A percentile compares a stretch with the other conserved stretches of the same genome.
Evolutionary conservation across 2,329 filamentous ascomycete genomes (phyloP).

Genomic region (Aspergillus phoenicis): DNA sequence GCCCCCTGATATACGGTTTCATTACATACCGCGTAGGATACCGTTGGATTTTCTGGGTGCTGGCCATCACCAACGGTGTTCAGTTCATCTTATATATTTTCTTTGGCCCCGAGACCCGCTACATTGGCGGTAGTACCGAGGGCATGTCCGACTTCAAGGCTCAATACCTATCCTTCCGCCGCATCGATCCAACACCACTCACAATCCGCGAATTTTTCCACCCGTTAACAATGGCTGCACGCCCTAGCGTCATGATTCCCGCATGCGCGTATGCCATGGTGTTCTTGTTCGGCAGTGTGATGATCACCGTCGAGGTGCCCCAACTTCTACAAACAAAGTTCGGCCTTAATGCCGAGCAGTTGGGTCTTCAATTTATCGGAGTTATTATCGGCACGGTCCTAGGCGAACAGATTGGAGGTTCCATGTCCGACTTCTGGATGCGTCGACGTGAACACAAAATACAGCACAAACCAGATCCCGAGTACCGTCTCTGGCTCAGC

Average conservation of each 20-base stretch:
- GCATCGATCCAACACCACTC: constrained; percentile 58
- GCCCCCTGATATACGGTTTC: constrained; percentile 41
- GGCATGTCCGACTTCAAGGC: constrained; percentile 25
- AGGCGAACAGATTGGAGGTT: constrained; percentile 62
- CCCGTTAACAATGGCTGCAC: constrained; percentile 51
- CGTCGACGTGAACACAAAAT: constrained; percentile 30
- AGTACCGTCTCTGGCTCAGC: constrained; percentile 61
- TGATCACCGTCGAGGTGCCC: constrained; percentile 62
- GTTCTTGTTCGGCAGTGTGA: constrained; percentile 58
- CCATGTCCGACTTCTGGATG: constrained; percentile 61
- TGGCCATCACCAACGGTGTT: constrained; percentile 60
- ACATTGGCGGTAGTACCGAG: constrained; percentile 37
- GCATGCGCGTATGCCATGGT: constrained; percentile 60
- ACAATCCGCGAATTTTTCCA: constrained; percentile 54
- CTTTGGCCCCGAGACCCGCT: constrained; percentile 59
- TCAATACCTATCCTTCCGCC: constrained; percentile 50
- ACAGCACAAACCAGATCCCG: constrained; percentile 50
- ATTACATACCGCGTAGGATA: constrained; percentile 57
- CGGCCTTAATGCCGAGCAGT: constrained; percentile 58
- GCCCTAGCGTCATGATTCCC: constrained; percentile 55
- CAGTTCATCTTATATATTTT: constrained; percentile 62
- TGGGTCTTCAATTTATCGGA: constrained; percentile 62
- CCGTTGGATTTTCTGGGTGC: constrained; percentile 61
- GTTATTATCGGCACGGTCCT: constrained; percentile 62
- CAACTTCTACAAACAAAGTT: constrained; percentile 61